Evolutionary conservation across 2,329 filamentous ascomycete genomes (phyloP).

Genomic region (Xylaria sp.): DNA sequence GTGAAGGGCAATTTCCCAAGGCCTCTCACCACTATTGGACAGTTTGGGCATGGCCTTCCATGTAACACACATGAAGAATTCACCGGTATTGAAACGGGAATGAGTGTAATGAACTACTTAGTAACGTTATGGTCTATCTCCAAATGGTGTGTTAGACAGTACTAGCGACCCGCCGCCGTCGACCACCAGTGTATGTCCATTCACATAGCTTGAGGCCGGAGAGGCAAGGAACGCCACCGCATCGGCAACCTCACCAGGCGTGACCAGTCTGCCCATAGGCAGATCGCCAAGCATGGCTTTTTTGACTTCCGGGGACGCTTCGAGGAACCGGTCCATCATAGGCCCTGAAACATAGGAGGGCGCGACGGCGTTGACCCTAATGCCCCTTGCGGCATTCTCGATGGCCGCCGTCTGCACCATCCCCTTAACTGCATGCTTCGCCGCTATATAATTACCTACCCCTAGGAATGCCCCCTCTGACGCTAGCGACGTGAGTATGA

Average conservation of each 20-base stretch:
- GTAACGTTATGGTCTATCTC: not conserved
- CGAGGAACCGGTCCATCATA: conserved; percentile 21
- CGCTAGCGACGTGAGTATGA: conserved; percentile 25
- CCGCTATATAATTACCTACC: conserved; percentile 20
- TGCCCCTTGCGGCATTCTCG: conserved; percentile 20
- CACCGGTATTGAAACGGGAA: no score
- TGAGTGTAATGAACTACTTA: no score
- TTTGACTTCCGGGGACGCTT: conserved; percentile 18
- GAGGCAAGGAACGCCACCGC: conserved; percentile 25
- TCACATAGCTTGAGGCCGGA: conserved; percentile 25
- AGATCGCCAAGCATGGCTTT: conserved; percentile 22
- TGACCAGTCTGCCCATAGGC: conserved; percentile 17
- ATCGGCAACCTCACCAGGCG: conserved; percentile 19
- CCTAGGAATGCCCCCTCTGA: conserved; percentile 24
- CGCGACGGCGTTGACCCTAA: conserved; percentile 24
- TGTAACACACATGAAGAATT: no score
- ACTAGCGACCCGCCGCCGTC: conserved; percentile 22
- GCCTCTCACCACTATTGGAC: no score
- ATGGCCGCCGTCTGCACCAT: conserved; percentile 26
- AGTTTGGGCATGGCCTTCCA: no score
- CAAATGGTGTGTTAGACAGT: conserved; percentile 21
- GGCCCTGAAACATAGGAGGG: conserved; percentile 24
- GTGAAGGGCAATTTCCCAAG: no score
- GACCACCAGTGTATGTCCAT: conserved; percentile 25
- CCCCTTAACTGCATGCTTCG: conserved; percentile 26